These are phyloP conservation scores for Apiospora koreana DNA, from an alignment of 2,329 filamentous ascomycete genomes.

Conservation along the genomic window DNA sequence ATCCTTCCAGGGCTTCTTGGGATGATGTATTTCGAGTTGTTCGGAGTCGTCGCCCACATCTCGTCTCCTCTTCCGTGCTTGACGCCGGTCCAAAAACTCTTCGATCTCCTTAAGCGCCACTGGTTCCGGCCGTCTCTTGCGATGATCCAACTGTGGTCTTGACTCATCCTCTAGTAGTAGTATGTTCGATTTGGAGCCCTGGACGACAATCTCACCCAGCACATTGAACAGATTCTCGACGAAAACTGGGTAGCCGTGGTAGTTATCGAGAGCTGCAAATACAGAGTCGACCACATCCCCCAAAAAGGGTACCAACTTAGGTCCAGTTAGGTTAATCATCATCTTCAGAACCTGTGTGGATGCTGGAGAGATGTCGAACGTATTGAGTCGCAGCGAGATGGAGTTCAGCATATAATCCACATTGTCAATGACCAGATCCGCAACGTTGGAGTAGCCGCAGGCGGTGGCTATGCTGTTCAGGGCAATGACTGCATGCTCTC, in stretches of 20 bases:
- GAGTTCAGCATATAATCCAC: conserved; percentile 97
- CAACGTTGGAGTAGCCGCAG: conserved; percentile 74
- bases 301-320: conserved; percentile 79
- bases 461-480: conserved; percentile 77
- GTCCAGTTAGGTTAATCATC: conserved; percentile 89
- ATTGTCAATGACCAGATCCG: conserved; percentile 82
- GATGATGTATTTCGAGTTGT: conserved; percentile 30
- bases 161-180: conserved; percentile 47
- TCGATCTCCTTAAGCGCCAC: conserved; percentile 47
- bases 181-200: conserved; percentile 66
- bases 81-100: conserved; percentile 65
- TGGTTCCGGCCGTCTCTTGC: conserved; percentile 36
- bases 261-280: conserved; percentile 90
- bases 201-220: conserved; percentile 78
- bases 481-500: conserved; percentile 79
- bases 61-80: conserved; percentile 40
- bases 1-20: conserved; percentile 36
- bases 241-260: conserved; percentile 86
- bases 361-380: conserved; percentile 88
- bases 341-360: conserved; percentile 88
- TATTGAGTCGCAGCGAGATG: conserved; percentile 83
- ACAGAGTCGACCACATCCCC: conserved; percentile 91
- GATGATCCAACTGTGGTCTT: conserved; percentile 40
- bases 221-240: conserved; percentile 86
- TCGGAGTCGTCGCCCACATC: conserved; percentile 34